These are phyloP conservation scores for Lepidium campestre DNA, from an alignment of 441 rosid genomes.

Conservation along the genomic window DNA sequence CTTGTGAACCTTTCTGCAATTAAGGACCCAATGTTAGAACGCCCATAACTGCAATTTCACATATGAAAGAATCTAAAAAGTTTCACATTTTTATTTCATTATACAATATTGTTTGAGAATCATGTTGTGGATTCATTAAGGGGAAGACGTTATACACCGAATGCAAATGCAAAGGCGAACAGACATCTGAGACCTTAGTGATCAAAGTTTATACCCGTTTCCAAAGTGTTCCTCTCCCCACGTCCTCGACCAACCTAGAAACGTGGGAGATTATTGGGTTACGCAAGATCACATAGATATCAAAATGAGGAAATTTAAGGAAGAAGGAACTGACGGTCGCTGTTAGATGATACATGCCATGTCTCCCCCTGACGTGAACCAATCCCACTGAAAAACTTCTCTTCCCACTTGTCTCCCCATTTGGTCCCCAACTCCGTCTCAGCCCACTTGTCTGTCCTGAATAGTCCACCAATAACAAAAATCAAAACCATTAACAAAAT, in stretches of 20 bases:
- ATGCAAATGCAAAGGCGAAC: neutral
- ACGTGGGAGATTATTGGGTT: conserved; percentile 2
- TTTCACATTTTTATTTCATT: neutral
- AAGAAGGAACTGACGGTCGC: conserved; percentile 55
- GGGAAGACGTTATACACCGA: neutral
- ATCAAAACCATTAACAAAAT: neutral
- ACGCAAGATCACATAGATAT: neutral
- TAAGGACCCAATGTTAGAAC: neutral
- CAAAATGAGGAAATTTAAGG: neutral
- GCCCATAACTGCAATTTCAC: neutral
- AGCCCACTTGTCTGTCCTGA: conserved; percentile 99
- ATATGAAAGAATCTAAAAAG: too few species aligned
- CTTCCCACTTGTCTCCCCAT: conserved; percentile 99
- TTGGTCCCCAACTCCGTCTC: conserved; percentile 96
- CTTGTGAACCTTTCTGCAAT: conserved; percentile 88
- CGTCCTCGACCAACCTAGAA: conserved; percentile 93
- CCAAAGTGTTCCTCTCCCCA: conserved; percentile 99
- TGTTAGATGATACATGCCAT: conserved; percentile 88
- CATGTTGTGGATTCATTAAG: neutral
- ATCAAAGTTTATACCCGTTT: conserved; percentile 57
- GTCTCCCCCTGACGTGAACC: conserved; percentile 99
- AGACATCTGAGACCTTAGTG: neutral
- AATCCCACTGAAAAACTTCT: conserved; percentile 86
- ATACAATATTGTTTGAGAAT: too few species aligned
- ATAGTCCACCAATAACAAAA: conserved; percentile 25